Evolutionary conservation across 1,139 yeast species (phyloP), one percentile per base, ranked within the genome.

Genomic region (Protomyces arabidopsidicola): DNA sequence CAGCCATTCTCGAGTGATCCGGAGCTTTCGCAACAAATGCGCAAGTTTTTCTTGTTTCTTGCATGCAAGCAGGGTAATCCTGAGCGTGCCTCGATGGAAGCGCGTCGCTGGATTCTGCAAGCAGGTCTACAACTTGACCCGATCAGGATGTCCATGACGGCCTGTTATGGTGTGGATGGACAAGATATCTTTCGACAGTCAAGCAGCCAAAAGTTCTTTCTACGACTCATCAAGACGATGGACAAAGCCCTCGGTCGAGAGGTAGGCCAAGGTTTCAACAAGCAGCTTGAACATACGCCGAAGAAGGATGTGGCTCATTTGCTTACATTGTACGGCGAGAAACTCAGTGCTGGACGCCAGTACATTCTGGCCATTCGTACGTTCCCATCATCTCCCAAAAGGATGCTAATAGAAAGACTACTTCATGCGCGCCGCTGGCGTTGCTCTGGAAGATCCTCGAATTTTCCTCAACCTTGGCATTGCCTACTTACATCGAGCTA

Each of bases 171-270:
- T 1, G 75, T 78, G 9, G 78, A 78, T 14, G 81, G 85, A 14
- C 78, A 82, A 72, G 86, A 82, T 45, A 77, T 81, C 5, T 86
- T 86, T 72, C 84, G 89, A 56, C 85, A 87, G 61, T 84, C 89
- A 52, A 88, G 88, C 66, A 93, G 90, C 71, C 98, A 91, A 71
- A 93, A 93, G 74, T 93, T 85, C 73, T 85, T 91, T 69, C 77
- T 93, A 66, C 84, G 98, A 68, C 97, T 91, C 70, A 78, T 91
- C 69, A 93, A 91, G 72, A 95, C 96, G 0, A 86, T 84, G 72
- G 98, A 93, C 8, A n/a, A 20, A 10, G 20, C 48, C 6, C 72
- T 82, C 93, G 1, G 73, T 86, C 18, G 79, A 83, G 39, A 75
- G 78, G 38, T 78, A 79, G 3, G 80, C 78, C 24, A 77, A 79